A percentile compares a stretch with the other conserved stretches of the same genome.
Conservation (phyloP, 495 filamentous ascomycete species). For the Stereocaulon alpinum region DNA sequence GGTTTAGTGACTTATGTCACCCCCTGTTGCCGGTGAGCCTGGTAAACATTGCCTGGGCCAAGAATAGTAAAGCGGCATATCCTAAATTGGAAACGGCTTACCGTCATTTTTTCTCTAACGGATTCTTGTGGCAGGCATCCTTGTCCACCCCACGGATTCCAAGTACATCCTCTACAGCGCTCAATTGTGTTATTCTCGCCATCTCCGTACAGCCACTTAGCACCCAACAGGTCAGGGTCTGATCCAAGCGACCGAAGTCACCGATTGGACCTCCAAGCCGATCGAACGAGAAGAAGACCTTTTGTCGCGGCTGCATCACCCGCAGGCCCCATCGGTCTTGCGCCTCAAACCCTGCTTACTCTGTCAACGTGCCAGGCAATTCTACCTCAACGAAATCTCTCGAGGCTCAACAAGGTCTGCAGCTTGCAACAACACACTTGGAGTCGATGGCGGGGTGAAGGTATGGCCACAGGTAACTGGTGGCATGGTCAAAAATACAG, state of each 20-base stretch:
- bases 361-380: background rate
- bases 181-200: background rate
- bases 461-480: conserved; percentile 15
- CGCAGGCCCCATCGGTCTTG: conserved; percentile 1
- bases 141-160: conserved; percentile 5
- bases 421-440: background rate
- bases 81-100: conserved; percentile 8
- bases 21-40: no score
- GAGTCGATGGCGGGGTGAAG: conserved; percentile 13
- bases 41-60: background rate
- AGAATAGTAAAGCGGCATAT: background rate
- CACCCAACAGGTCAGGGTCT: background rate
- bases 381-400: background rate
- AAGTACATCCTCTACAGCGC: background rate
- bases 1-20: no score
- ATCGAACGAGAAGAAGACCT: background rate
- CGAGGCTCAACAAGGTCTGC: background rate
- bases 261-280: conserved; percentile 3
- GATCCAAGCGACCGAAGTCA: background rate
- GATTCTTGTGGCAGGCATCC: background rate
- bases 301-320: conserved; percentile 11
- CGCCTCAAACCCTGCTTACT: conserved; percentile 4
- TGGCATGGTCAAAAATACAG: conserved; percentile 14
- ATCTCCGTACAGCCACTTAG: background rate
- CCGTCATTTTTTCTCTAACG: conserved; percentile 3